Percentiles rank a stretch among this genome's conserved stretches.
These are phyloP conservation scores for Viridothelium virens DNA, from an alignment of 495 filamentous ascomycete genomes.

Conservation along the genomic window DNA sequence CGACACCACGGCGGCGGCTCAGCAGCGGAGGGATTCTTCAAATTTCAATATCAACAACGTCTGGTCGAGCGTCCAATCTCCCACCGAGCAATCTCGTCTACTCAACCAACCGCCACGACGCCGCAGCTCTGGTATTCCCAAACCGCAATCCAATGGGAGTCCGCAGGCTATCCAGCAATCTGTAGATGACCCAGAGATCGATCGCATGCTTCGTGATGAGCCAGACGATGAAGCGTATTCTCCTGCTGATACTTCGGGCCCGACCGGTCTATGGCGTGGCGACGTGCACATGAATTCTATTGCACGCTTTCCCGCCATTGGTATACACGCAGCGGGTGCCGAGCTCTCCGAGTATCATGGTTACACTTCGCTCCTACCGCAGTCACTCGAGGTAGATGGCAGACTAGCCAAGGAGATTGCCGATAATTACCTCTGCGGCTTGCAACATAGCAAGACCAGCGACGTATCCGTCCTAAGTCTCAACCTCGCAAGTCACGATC, in stretches of 20 bases:
- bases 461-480: slow-evolving; percentile 59
- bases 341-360: slow-evolving; percentile 47
- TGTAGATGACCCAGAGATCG: slow-evolving; percentile 75
- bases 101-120: slow-evolving; percentile 39
- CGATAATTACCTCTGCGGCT: slow-evolving; percentile 77
- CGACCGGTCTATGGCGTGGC: not conserved
- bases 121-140: slow-evolving; percentile 41
- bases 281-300: slow-evolving; percentile 56
- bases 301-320: slow-evolving; percentile 63
- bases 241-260: slow-evolving; percentile 56
- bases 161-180: slow-evolving; percentile 41
- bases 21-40: slow-evolving; percentile 16
- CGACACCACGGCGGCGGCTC: not conserved
- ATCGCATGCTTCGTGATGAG: slow-evolving; percentile 77
- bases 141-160: slow-evolving; percentile 28
- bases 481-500: slow-evolving; percentile 42
- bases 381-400: slow-evolving; percentile 65
- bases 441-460: slow-evolving; percentile 62
- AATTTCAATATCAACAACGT: slow-evolving; percentile 67
- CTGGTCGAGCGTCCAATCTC: slow-evolving; percentile 56
- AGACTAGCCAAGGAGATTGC: slow-evolving; percentile 73
- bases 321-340: slow-evolving; percentile 74
- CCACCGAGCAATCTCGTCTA: slow-evolving; percentile 29
- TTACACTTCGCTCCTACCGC: slow-evolving; percentile 54
- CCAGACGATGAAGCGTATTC: slow-evolving; percentile 80